Percentiles rank a stretch among this genome's conserved stretches.
phyloP scores from a whole-genome alignment of 2,329 filamentous ascomycete genomes.

The Fusarium lyarnte region DNA sequence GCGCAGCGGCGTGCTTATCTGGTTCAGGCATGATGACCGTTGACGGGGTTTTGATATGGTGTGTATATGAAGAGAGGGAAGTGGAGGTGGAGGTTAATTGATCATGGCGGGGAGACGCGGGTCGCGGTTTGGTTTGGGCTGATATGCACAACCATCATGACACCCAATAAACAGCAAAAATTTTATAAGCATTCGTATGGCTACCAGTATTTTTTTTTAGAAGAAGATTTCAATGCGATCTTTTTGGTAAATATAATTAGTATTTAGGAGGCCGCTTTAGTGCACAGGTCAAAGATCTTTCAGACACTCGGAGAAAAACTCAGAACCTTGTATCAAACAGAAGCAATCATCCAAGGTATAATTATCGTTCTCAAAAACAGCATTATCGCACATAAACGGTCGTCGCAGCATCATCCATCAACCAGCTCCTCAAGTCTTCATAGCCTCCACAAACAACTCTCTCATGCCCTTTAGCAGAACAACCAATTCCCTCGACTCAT shows the following conservation, averaged over 20 bases:
- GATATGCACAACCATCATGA: background rate
- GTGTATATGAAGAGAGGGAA: slow-evolving; percentile 10
- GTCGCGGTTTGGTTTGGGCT: slow-evolving; percentile 17
- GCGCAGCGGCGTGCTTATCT: slow-evolving; percentile 78
- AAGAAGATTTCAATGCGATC: background rate
- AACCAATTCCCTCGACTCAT: slow-evolving; percentile 80
- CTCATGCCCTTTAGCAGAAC: slow-evolving; percentile 84
- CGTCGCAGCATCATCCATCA: slow-evolving; percentile 6
- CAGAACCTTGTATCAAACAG: background rate
- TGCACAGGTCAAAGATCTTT: background rate
- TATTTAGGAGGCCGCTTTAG: background rate
- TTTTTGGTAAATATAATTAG: background rate
- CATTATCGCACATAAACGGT: slow-evolving; percentile 17
- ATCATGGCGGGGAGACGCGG: slow-evolving; percentile 37
- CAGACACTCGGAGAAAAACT: background rate
- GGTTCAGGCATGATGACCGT: slow-evolving; percentile 57
- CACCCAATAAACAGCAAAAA: background rate
- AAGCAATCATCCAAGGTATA: slow-evolving; percentile 1
- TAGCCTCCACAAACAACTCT: slow-evolving; percentile 76
- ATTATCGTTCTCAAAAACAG: slow-evolving; percentile 9
- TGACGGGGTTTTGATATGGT: slow-evolving; percentile 9
- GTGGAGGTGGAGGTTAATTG: slow-evolving; percentile 27
- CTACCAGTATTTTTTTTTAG: background rate
- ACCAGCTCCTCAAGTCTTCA: slow-evolving; percentile 57
- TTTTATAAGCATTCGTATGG: too few species aligned